Conservation (phyloP, 805 yeast genomes). For the Candida multigemmis region DNA sequence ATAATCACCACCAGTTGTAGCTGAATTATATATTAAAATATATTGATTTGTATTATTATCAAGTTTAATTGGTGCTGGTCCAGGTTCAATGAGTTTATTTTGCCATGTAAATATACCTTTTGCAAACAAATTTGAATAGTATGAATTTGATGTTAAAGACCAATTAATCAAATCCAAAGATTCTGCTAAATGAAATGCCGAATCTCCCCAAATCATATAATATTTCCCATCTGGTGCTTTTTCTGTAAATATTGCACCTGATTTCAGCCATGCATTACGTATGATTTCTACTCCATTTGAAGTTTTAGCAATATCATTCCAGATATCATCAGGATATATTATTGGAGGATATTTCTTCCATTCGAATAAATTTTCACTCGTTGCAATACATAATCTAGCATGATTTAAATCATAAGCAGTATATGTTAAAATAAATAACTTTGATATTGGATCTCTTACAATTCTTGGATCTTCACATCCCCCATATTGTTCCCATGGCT, state of each 20-base stretch:
- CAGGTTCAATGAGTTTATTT: conserved; percentile 29
- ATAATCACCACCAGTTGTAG: conserved; percentile 27
- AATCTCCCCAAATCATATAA: conserved; percentile 38
- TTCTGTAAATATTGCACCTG: conserved; percentile 30
- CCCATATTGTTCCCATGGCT: conserved; percentile 30
- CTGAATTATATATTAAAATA: conserved; percentile 28
- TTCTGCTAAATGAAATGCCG: conserved; percentile 26
- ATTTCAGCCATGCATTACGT: conserved; percentile 30
- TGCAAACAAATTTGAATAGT: conserved; percentile 14
- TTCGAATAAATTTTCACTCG: conserved; percentile 21
- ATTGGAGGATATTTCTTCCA: conserved; percentile 32
- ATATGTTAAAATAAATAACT: conserved; percentile 28
- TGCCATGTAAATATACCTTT: conserved; percentile 20
- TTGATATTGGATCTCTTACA: conserved; percentile 25
- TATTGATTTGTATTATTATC: conserved; percentile 21
- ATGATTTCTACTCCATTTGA: conserved; percentile 15
- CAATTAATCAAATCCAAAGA: conserved; percentile 26
- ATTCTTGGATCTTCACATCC: conserved; percentile 37
- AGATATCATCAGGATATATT: conserved; percentile 11
- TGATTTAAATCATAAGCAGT: conserved; percentile 25
- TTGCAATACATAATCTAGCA: conserved; percentile 33
- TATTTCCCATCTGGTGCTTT: conserved; percentile 21
- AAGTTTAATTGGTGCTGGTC: conserved; percentile 32
- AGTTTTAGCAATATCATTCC: conserved; percentile 23
- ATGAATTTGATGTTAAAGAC: conserved; percentile 12